Percentiles rank a stretch among this genome's conserved stretches.
These are phyloP conservation scores for Kitagawia praeruptora DNA, from an alignment of 129 eudicot species.

Conservation along the genomic window DNA sequence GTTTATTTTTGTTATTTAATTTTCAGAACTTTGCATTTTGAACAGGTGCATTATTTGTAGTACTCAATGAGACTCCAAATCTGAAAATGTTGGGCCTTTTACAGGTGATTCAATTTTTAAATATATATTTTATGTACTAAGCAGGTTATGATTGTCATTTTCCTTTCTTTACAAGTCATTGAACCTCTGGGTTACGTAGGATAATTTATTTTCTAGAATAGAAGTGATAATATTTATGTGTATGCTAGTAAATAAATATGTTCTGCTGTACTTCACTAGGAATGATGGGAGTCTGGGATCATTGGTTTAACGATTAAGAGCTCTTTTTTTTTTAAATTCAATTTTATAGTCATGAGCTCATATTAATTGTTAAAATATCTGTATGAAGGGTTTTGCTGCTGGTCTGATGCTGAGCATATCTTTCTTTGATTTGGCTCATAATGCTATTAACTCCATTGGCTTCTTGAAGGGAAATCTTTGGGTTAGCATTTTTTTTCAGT, in stretches of 20 bases:
- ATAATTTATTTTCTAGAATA: neutral
- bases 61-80: constrained; percentile 68
- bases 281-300: neutral
- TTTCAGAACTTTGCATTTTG: constrained; percentile 13
- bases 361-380: constrained; percentile 6
- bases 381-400: constrained; percentile 90
- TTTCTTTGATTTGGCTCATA: constrained; percentile 95
- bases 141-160: neutral
- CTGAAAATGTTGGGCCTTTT: constrained; percentile 93
- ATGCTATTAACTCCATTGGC: constrained; percentile 90
- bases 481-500: constrained; percentile 35
- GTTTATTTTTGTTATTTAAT: constrained; percentile 11
- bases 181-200: neutral
- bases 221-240: neutral
- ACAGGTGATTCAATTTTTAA: constrained; percentile 43
- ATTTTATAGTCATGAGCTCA: neutral
- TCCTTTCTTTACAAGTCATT: neutral
- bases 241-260: neutral
- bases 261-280: neutral
- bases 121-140: neutral
- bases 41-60: constrained; percentile 90
- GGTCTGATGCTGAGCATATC: constrained; percentile 99
- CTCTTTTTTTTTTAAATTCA: neutral
- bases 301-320: neutral
- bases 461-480: constrained; percentile 91